Base-by-base conservation (phyloP, 1,284 basidiomycete genomes). In the Sporisorium scitamineum region DNA sequence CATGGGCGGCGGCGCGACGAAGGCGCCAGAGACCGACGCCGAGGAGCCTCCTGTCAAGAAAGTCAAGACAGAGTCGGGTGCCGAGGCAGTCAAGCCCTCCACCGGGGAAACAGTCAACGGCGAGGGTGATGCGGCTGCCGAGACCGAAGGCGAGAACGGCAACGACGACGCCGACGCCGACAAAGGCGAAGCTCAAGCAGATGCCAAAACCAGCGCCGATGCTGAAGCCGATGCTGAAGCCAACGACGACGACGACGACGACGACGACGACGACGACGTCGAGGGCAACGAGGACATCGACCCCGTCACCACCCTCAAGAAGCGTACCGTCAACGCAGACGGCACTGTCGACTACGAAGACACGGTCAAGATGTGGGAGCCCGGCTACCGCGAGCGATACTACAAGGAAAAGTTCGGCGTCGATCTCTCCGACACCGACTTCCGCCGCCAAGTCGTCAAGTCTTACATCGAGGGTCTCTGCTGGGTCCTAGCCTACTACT, bases 401-500 rank as follows among this genome's bases (percentile, higher is more conserved):
- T 99, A 99, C 83, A 88, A 89, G 55, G 92, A 94, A 80, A 99
- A 99, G 88, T 99, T 99, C 83, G 92, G 92, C 9, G 88, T 94
- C 11, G 90, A 92, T 76, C 86, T 90, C 22, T 89, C 87, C 24
- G 93, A 98, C 80, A 87, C 84, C 5, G 90, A 91, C 70, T 93
- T 94, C 86, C 90, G 90, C 68, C 91, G 90, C 81, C 85, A 89
- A 93, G 85, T 99, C 61, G 92, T 94, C 4, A 90, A 89, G 71
- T 87, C 88, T 39, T 99, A 99, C 86, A 89, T 98, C 64, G 95
- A 99, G 87, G 97, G 97, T 45, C 89, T 99, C 55, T 91, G 91
- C 64, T 99, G 97, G 97, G 97, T 99, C 0, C 87, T 99, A 56
- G 92, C 93, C 67, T 99, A 99, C 87, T 99, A 99, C 85, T 99